Evolutionary conservation across 1,139 yeast species (phyloP), one percentile per base, ranked within the genome.

Genomic region (Waltiozyma sp.): DNA sequence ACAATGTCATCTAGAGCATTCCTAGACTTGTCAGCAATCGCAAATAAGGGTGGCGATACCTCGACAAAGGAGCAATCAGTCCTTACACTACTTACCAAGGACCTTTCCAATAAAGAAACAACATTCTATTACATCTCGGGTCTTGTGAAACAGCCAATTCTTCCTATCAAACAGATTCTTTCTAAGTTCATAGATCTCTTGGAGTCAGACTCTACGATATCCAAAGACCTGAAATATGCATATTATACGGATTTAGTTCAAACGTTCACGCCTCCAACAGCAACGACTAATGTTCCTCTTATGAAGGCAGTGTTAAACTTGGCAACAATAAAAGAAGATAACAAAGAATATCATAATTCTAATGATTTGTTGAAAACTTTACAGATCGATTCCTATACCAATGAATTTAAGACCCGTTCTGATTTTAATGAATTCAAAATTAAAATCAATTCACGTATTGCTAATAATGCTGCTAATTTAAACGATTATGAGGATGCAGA

Each of bases 191-290:
- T 51, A 11, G 46, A 45, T 9, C 28, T 35, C 15, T 28, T 49
- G 21, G 45, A 44, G 2, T 15, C 40, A 1, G 15, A 24, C 10
- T 19, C 24, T 1, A 7, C 24, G 3, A 11, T 36, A 2, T 3
- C 41, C 1, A 31, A 28, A 15, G 35, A 34, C 9, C 38, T 26
- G 19, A 44, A 41, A 19, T 38, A 41, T 6, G 5, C 36, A 1
- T 28, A 48, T 2, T 50, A 49, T 18, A 46, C 47, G 14, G 34
- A 42, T 1, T 19, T 51, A 11, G 36, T 51, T 7, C 23, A 38
- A 3, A 40, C 34, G 3, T 47, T 52, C 37, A 45, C 56, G 0
- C 56, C 55, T 5, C 54, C 56, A 37, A 50, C 55, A 1, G 42
- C 49, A 1, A 38, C 39, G 3, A 45, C 48, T 18, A 41, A 42